Conservation (phyloP, 306 rosid genomes). For the Malus orientalis region DNA sequence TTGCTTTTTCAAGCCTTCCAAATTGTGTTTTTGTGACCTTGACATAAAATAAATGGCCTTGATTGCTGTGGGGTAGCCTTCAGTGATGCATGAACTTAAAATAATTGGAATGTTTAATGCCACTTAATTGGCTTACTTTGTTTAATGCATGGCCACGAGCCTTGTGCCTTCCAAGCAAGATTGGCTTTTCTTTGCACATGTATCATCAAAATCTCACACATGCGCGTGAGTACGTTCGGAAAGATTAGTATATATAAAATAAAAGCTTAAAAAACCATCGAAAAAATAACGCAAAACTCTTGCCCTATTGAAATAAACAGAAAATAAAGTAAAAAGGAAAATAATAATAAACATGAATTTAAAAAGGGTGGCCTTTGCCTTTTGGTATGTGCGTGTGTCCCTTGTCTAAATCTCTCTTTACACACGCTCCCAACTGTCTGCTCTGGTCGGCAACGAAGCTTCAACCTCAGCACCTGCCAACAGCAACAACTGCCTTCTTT, state of each 20-base stretch:
- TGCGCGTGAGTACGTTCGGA: too few species aligned
- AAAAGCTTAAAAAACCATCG: not conserved
- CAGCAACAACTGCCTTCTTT: not conserved
- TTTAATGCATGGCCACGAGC: not conserved
- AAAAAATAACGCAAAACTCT: not conserved
- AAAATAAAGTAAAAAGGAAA: not conserved
- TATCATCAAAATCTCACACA: not conserved
- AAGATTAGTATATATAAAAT: not conserved
- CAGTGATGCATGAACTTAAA: not conserved
- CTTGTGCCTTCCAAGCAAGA: not conserved
- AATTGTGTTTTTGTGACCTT: not conserved
- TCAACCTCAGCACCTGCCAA: not conserved
- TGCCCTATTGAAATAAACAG: not conserved
- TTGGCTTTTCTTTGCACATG: not conserved
- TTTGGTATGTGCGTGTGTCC: slow-evolving; percentile 5
- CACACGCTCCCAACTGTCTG: slow-evolving; percentile 10
- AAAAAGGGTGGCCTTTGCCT: not conserved
- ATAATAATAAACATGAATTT: not conserved
- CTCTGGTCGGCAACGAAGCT: slow-evolving; percentile 29
- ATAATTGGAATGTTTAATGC: not conserved
- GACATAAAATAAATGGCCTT: not conserved
- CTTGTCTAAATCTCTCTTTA: slow-evolving; percentile 16
- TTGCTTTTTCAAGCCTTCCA: not conserved
- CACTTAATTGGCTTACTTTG: not conserved
- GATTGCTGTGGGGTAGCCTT: not conserved